A percentile compares a stretch with the other conserved stretches of the same genome.
phyloP scores from a whole-genome alignment of 192 early-diverging fungal genomes.

The Nowakowskiella sp. region DNA sequence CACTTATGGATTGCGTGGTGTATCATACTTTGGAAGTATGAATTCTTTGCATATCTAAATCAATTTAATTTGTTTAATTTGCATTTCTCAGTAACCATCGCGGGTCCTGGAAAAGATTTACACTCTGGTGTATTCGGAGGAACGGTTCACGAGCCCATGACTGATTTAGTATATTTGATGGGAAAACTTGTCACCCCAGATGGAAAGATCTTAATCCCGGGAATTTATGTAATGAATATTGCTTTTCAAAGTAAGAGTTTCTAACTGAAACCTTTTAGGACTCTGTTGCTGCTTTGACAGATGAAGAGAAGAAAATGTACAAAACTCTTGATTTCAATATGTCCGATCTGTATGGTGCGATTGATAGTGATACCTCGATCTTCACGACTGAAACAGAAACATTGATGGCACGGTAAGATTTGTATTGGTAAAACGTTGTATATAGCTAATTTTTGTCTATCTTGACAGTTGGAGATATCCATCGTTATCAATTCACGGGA shows the following conservation, averaged over 20 bases:
- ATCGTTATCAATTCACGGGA: slow-evolving; percentile 91
- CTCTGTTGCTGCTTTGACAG: slow-evolving; percentile 80
- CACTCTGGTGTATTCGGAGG: slow-evolving; percentile 94
- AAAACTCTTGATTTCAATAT: slow-evolving; percentile 73
- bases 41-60: background rate
- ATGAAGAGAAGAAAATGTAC: slow-evolving; percentile 75
- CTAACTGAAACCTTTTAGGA: slow-evolving; percentile 44
- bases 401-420: slow-evolving; percentile 63
- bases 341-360: slow-evolving; percentile 68
- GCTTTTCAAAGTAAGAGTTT: background rate
- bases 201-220: slow-evolving; percentile 87
- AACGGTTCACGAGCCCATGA: slow-evolving; percentile 96
- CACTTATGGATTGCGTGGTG: slow-evolving; percentile 91
- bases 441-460: background rate
- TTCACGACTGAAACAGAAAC: slow-evolving; percentile 64
- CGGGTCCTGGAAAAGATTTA: slow-evolving; percentile 82
- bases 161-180: slow-evolving; percentile 80
- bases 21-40: slow-evolving; percentile 46
- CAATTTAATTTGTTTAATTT: slow-evolving; percentile 3
- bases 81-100: slow-evolving; percentile 54
- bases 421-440: background rate
- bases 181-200: slow-evolving; percentile 70
- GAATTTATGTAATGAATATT: slow-evolving; percentile 49
- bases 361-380: slow-evolving; percentile 69
- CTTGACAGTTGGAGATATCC: slow-evolving; percentile 79